phyloP scores from a whole-genome alignment of 176 grass and related monocot species.

The Oryza meyeriana region DNA sequence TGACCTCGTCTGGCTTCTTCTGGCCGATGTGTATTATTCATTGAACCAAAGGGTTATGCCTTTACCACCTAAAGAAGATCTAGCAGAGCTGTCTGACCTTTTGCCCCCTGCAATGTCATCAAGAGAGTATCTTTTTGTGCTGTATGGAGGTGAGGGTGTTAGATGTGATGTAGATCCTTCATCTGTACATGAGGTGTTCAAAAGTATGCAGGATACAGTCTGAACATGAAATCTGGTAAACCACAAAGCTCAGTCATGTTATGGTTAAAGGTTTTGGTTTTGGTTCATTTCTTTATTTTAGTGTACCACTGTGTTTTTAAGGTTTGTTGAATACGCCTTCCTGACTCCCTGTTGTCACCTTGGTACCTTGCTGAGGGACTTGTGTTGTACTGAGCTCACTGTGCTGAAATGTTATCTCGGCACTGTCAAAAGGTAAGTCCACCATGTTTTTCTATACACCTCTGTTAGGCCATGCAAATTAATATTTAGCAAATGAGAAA shows the following conservation, averaged over 20 bases:
- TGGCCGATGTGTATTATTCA: slow-evolving; percentile 83
- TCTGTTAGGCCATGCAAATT: neutral
- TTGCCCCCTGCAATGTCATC: slow-evolving; percentile 57
- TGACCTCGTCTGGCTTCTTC: slow-evolving; percentile 91
- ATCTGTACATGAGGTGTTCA: slow-evolving; percentile 52
- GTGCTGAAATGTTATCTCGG: neutral
- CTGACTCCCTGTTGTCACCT: neutral
- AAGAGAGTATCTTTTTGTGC: slow-evolving; percentile 74
- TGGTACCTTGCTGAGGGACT: neutral
- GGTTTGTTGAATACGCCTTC: slow-evolving; percentile 4
- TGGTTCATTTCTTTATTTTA: slow-evolving; percentile 9
- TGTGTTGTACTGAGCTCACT: neutral
- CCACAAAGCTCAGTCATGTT: neutral
- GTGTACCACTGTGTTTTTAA: slow-evolving; percentile 2
- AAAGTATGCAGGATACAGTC: slow-evolving; percentile 37
- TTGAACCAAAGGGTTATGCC: slow-evolving; percentile 54
- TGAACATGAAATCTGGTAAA: slow-evolving; percentile 25
- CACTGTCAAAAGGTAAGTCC: slow-evolving; percentile 7
- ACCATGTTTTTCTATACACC: neutral
- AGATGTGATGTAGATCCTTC: slow-evolving; percentile 63
- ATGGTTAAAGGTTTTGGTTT: neutral
- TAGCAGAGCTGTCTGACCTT: slow-evolving; percentile 57
- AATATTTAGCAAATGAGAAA: neutral
- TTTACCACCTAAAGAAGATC: slow-evolving; percentile 34
- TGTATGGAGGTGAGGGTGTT: slow-evolving; percentile 67